Evolutionary conservation across 2,329 filamentous ascomycete species (phyloP).

Genomic region (Penicillium rolfsii): DNA sequence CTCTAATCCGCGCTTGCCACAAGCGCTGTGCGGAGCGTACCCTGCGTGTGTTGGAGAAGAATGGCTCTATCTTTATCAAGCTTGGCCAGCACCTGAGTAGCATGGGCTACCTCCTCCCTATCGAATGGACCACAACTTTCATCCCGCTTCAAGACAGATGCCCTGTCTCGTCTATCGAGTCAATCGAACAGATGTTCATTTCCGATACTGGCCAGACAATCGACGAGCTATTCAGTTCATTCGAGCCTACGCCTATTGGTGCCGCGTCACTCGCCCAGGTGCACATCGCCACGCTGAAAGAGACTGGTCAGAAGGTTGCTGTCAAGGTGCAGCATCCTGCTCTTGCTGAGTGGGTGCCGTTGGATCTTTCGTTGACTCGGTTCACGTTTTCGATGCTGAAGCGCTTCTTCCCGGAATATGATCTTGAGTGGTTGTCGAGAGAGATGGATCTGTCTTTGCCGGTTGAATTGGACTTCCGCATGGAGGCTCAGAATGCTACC

Average conservation of each 20-base stretch:
- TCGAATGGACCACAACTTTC: conserved; percentile 94
- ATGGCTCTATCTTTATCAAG: conserved; percentile 98
- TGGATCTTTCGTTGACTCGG: conserved; percentile 82
- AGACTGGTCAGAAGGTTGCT: conserved; percentile 81
- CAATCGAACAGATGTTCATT: conserved; percentile 83
- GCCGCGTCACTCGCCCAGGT: conserved; percentile 95
- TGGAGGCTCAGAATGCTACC: conserved; percentile 81
- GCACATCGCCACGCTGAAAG: conserved; percentile 81
- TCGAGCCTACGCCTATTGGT: conserved; percentile 78
- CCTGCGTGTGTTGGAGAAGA: conserved; percentile 84
- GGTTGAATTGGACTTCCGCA: conserved; percentile 85
- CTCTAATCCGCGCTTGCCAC: conserved; percentile 79
- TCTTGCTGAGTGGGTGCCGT: conserved; percentile 83
- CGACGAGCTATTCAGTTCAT: conserved; percentile 82
- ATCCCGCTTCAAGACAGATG: conserved; percentile 95
- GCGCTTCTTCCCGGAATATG: conserved; percentile 94
- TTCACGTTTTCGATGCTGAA: conserved; percentile 91
- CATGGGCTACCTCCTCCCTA: conserved; percentile 89
- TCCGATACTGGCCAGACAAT: conserved; percentile 79
- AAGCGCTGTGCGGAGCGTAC: conserved; percentile 90
- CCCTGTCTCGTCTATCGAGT: conserved; percentile 85
- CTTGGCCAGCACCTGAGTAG: conserved; percentile 93
- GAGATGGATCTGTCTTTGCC: conserved; percentile 93
- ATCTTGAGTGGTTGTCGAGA: conserved; percentile 90
- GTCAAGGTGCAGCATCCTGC: conserved; percentile 96